Conservation (phyloP, 352 stramenopile genomes). For the Phytophthora kernoviae region DNA sequence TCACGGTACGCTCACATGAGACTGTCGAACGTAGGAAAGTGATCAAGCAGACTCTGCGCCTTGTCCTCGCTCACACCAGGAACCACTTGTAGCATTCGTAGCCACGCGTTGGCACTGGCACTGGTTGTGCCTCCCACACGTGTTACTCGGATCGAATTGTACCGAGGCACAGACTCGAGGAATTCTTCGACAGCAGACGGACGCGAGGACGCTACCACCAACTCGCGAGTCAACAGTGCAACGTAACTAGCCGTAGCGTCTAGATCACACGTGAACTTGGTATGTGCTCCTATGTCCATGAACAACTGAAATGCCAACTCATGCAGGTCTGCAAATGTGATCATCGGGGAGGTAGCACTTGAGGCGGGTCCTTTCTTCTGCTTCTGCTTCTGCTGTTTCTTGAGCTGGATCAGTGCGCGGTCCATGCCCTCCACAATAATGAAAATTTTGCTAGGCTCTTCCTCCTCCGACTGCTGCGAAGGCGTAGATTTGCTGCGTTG, state of each 20-base stretch:
- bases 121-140: conserved; percentile 47
- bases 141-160: conserved; percentile 68
- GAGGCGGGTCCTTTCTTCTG: conserved; percentile 14
- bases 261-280: conserved; percentile 66
- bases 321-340: conserved; percentile 64
- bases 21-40: conserved; percentile 64
- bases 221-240: conserved; percentile 58
- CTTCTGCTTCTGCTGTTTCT: conserved; percentile 49
- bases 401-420: conserved; percentile 49
- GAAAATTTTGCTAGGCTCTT: conserved; percentile 41
- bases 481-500: neutral
- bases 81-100: conserved; percentile 85
- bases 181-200: conserved; percentile 54
- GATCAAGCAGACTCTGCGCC: conserved; percentile 62
- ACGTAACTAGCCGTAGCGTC: conserved; percentile 61
- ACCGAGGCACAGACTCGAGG: conserved; percentile 57
- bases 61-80: conserved; percentile 74
- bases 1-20: conserved; percentile 58
- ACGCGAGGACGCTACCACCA: conserved; percentile 47
- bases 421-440: conserved; percentile 72
- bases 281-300: conserved; percentile 61
- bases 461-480: conserved; percentile 5
- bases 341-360: conserved; percentile 2
- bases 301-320: conserved; percentile 71
- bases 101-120: conserved; percentile 60